Base-by-base conservation (phyloP, 352 stramenopile species). In the Pythium scleroteichum region DNA sequence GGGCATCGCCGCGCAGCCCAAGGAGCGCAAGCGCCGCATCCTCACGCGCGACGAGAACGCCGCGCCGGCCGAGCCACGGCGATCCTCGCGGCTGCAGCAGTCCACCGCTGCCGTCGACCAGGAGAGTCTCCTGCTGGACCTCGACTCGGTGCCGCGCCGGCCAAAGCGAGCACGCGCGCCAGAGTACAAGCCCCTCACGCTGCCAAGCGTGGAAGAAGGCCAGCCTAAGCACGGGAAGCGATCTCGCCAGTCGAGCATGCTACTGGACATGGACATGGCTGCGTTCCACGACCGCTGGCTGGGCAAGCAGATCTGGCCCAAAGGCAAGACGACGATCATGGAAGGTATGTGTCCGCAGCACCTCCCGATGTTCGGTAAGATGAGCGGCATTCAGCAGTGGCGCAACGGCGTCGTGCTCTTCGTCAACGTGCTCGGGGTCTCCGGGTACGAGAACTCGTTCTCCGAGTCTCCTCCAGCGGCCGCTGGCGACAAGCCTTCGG, bases 401-500 rank as follows among this genome's bases (percentile, higher is more conserved):
- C 66, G 61, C 19, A 88, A 90, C 53, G 77, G 75, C 3, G 16
- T 90, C 33, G 62, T 53, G 44, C 46, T 90, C 26, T 88, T 88
- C 50, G 69, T 88, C 13, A 87, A 88, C 23, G 65, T 82, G 2
- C 58, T 61, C 20, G 62, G 63, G 27, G 59, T 48, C 27, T 68
- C 57, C 6, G 42, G 53, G 9, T 87, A 88, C 59, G 66, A 82
- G 27, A 85, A 83, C 23, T 54, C 69, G 22, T 88, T 88, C 59
- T 68, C 69, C 29, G 49, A 85, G 44, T 45, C 20, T 2, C 4
- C 20, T 48, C 20, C 40, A 6, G 12, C 23, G 19, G 32, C 23
- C 16, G 19, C 19, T 8, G 32, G 24, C n/a, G 45, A 27, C 1
- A 57, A 68, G n/a, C 45, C 54, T 4, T 6, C 22, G 8, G 73